These are phyloP conservation scores for Syzygium aqueum DNA, from an alignment of 345 rosid species.

Conservation along the genomic window DNA sequence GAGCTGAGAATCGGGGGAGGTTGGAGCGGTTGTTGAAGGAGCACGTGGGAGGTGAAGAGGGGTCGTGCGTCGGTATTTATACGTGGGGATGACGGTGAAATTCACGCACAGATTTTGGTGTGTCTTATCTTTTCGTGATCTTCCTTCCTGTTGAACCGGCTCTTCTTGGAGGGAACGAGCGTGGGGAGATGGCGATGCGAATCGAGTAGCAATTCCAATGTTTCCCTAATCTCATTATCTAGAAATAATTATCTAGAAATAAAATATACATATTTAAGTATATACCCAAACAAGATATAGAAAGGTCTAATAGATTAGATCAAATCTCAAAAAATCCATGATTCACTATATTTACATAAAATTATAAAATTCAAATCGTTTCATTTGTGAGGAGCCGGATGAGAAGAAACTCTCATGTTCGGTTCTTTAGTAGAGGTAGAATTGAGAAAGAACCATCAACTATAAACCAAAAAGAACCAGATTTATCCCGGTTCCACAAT, in stretches of 20 bases:
- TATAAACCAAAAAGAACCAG: no score
- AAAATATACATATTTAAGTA: no score
- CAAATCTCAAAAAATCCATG: no score
- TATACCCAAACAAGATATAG: no score
- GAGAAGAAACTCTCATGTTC: not conserved
- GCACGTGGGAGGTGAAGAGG: not conserved
- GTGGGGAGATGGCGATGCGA: not conserved
- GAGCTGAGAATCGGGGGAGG: not conserved
- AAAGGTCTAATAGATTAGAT: no score
- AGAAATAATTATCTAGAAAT: no score
- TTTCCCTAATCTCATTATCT: no score
- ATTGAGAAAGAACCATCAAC: not conserved
- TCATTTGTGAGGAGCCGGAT: not conserved
- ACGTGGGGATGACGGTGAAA: not conserved
- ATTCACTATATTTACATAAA: no score
- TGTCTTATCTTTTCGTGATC: conserved; percentile 19
- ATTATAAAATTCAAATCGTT: not conserved
- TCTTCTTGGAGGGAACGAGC: not conserved
- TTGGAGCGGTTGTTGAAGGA: not conserved
- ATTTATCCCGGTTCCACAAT: not conserved
- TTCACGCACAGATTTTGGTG: not conserved
- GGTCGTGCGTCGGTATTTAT: not conserved
- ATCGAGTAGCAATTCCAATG: not conserved
- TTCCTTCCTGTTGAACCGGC: not conserved
- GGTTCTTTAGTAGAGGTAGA: not conserved